Percentiles rank a stretch among this genome's conserved stretches.
Evolutionary conservation across 139 green algal species (phyloP).

Genomic region (Chlorella sorokiniana): DNA sequence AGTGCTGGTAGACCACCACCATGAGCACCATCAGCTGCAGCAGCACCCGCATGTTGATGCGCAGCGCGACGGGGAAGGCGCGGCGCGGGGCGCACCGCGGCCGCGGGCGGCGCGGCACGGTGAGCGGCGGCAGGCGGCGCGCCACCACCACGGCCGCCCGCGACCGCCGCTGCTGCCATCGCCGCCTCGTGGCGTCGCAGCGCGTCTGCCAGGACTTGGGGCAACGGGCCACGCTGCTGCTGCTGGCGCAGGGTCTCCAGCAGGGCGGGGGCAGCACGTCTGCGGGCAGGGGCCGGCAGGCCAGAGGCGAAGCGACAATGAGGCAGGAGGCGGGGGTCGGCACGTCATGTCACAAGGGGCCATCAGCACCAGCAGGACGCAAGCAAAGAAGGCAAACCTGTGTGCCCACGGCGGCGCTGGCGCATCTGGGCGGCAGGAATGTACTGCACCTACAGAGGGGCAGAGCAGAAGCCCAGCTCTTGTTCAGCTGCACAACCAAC

Average conservation of each 20-base stretch:
- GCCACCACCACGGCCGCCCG: background rate
- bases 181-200: constrained; percentile 22
- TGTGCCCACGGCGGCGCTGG: constrained; percentile 7
- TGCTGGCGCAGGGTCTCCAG: constrained; percentile 29
- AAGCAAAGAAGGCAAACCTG: background rate
- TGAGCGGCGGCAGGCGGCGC: constrained; percentile 3
- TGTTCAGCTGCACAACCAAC: background rate
- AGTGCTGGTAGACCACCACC: constrained; percentile 79
- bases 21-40: constrained; percentile 71
- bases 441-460: background rate
- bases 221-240: constrained; percentile 21
- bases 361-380: background rate
- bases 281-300: background rate
- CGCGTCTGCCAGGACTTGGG: background rate
- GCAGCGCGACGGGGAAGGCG: constrained; percentile 56
- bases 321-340: no score
- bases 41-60: constrained; percentile 66
- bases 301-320: background rate
- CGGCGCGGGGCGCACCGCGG: background rate
- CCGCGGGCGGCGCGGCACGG: background rate
- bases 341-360: no score
- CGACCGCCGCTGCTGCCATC: constrained; percentile 15
- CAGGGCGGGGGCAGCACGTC: constrained; percentile 2
- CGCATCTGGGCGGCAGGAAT: background rate
- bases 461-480: background rate